phyloP scores from a whole-genome alignment of 2,329 filamentous ascomycete genomes.

The Diaporthe batatas region DNA sequence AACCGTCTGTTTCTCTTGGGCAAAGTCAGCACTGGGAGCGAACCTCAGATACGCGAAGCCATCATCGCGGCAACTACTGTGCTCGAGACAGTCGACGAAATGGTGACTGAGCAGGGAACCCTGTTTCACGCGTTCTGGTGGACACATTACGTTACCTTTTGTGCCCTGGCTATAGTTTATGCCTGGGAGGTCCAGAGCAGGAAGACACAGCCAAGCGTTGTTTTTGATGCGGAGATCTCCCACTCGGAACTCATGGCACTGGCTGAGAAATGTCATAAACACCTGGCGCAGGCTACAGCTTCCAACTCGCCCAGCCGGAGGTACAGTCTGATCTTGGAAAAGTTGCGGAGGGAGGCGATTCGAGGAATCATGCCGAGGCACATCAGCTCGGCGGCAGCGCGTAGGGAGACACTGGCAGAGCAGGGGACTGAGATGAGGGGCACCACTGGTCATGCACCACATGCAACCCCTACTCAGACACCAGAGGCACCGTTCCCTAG shows the following conservation, averaged over 20 bases:
- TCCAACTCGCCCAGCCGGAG: slow-evolving; percentile 14
- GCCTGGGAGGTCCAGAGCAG: slow-evolving; percentile 64
- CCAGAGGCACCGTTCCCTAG: slow-evolving; percentile 24
- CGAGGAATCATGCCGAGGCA: slow-evolving; percentile 16
- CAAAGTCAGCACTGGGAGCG: slow-evolving; percentile 18
- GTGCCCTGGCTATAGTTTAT: slow-evolving; percentile 66
- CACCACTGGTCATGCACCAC: neutral
- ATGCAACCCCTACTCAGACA: neutral
- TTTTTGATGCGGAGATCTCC: neutral
- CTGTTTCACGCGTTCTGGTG: slow-evolving; percentile 65
- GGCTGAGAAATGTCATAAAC: slow-evolving; percentile 21
- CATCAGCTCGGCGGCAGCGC: neutral
- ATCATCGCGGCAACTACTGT: slow-evolving; percentile 16
- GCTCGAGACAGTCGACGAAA: slow-evolving; percentile 11
- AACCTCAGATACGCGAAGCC: slow-evolving; percentile 8
- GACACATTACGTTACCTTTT: slow-evolving; percentile 67
- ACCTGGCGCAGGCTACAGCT: slow-evolving; percentile 13
- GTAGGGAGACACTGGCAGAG: neutral
- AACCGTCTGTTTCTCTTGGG: slow-evolving; percentile 66
- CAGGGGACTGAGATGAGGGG: neutral
- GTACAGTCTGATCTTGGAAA: slow-evolving; percentile 20
- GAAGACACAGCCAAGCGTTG: slow-evolving; percentile 13
- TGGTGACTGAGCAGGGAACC: slow-evolving; percentile 45
- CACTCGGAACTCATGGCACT: slow-evolving; percentile 1
- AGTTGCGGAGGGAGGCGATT: slow-evolving; percentile 12